A percentile compares a stretch with the other conserved stretches of the same genome.
phyloP scores from a whole-genome alignment of 2,329 filamentous ascomycete genomes.

The Calonectria leucothoes region DNA sequence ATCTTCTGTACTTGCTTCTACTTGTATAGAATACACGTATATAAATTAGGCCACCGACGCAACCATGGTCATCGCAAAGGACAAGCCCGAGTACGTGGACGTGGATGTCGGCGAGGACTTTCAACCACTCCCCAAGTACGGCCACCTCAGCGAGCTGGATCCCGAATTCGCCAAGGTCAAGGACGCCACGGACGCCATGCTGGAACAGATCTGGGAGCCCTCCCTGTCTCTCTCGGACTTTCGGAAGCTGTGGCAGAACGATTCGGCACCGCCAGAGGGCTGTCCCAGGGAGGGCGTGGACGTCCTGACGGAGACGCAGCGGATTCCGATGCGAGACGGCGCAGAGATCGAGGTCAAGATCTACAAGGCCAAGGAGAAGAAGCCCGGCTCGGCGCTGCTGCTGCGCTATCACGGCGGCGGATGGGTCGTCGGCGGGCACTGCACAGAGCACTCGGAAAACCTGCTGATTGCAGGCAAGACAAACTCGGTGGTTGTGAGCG shows the following conservation, averaged over 20 bases:
- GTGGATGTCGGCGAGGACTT: slow-evolving; percentile 42
- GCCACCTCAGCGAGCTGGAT: slow-evolving; percentile 48
- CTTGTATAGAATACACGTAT: not conserved
- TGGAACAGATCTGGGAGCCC: slow-evolving; percentile 43
- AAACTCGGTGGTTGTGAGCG: slow-evolving; percentile 50
- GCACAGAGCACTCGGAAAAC: slow-evolving; percentile 50
- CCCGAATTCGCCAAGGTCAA: slow-evolving; percentile 45
- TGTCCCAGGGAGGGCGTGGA: slow-evolving; percentile 49
- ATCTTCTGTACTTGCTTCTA: too few relatives aligned
- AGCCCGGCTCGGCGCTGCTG: slow-evolving; percentile 39
- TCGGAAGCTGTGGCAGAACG: slow-evolving; percentile 39
- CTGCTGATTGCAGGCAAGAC: slow-evolving; percentile 46
- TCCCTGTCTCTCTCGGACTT: slow-evolving; percentile 44
- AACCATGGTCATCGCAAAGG: slow-evolving; percentile 42
- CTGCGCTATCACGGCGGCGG: slow-evolving; percentile 53
- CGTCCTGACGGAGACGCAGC: slow-evolving; percentile 44
- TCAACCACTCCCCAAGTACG: slow-evolving; percentile 49
- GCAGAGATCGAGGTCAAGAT: slow-evolving; percentile 49
- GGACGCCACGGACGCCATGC: slow-evolving; percentile 36
- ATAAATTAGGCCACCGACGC: not conserved
- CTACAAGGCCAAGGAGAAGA: slow-evolving; percentile 42
- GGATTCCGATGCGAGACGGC: slow-evolving; percentile 48
- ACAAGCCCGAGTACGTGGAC: slow-evolving; percentile 45
- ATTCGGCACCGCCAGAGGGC: slow-evolving; percentile 39
- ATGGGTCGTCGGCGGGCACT: slow-evolving; percentile 48